Evolutionary conservation across 345 rosid genomes (phyloP), one percentile per base, ranked within the genome.

Genomic region (Heritiera littoralis): DNA sequence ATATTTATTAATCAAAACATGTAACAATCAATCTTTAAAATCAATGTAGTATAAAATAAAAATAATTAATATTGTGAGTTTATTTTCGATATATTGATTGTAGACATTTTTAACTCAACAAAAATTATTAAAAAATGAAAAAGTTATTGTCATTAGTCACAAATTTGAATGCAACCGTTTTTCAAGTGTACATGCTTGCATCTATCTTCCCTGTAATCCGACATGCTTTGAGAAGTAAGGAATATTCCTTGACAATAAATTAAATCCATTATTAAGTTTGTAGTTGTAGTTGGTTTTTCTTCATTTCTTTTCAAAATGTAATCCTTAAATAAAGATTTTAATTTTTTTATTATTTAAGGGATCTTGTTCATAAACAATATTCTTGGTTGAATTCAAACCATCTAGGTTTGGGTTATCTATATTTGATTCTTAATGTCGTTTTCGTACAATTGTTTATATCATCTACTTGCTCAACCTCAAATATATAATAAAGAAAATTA

Each of bases 321-420:
- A 0, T 12, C 5, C 6, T 51, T 13, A 5, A 54, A 54, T 13
- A 4, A 54, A 54, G 60, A 7, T 18, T 18, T 60, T 10, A 4
- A 20, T 60, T 20, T 9, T 23, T 60, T 61, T 23, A 20, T 8
- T 1, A 4, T 6, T 2, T 56, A 20, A 56, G 9, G 11, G 9
- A 56, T 18, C 3, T 18, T 56, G 23, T 18, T 56, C n/a, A 11
- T 63, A 63, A 20, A 12, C 3, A 23, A 48, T 48, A 48, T 23
- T 70, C 0, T 71, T 71, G 75, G 43, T 30, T 49, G 75, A 71
- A 49, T 72, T 72, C 64, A 72, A 54, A 38, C 32, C 63, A 17
- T 41, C 17, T 17, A 38, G 46, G 17, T 72, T 52, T 51, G 75
- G 45, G 23, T 3, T 35, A 72, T 54, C 32, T 72, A 35, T 72